Evolutionary conservation across 345 rosid genomes (phyloP).

Genomic region (Cardamine occulta): DNA sequence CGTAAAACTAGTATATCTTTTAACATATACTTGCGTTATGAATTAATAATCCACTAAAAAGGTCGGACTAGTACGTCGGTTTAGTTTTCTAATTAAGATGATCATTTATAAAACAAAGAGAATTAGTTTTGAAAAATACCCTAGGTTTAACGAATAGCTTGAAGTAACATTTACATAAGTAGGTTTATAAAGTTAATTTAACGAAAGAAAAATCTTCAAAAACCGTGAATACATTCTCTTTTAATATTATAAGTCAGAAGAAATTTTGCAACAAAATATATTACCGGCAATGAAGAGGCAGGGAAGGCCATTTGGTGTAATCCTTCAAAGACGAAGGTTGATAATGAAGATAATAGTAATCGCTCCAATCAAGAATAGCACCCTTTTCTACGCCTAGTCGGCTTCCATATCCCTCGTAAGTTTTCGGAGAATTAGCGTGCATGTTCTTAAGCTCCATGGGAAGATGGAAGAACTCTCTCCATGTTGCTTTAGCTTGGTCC

Average conservation of each 20-base stretch:
- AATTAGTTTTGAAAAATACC: neutral
- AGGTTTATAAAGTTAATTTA: neutral
- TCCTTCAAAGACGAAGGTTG: slow-evolving; percentile 64
- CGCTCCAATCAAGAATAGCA: slow-evolving; percentile 94
- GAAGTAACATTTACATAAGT: neutral
- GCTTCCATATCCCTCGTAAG: slow-evolving; percentile 95
- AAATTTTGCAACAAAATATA: slow-evolving; percentile 3
- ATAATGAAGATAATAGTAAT: slow-evolving; percentile 82
- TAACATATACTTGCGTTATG: neutral
- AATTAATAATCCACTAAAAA: neutral
- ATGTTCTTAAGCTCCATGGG: slow-evolving; percentile 76
- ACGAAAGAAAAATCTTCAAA: neutral
- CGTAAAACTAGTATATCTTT: neutral
- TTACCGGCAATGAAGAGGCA: slow-evolving; percentile 68
- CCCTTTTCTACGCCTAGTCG: slow-evolving; percentile 82
- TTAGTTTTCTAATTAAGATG: neutral
- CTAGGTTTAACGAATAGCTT: neutral
- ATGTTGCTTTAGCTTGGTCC: slow-evolving; percentile 61
- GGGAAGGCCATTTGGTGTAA: slow-evolving; percentile 72
- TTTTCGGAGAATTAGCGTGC: slow-evolving; percentile 72
- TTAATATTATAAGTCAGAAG: neutral
- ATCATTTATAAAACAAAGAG: neutral
- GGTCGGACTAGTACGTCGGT: too few species aligned
- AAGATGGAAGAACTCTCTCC: slow-evolving; percentile 76
- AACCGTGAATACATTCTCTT: neutral